These are phyloP conservation scores for Oryza glaberrima DNA, from an alignment of 176 grass and related monocot genomes.

Conservation along the genomic window DNA sequence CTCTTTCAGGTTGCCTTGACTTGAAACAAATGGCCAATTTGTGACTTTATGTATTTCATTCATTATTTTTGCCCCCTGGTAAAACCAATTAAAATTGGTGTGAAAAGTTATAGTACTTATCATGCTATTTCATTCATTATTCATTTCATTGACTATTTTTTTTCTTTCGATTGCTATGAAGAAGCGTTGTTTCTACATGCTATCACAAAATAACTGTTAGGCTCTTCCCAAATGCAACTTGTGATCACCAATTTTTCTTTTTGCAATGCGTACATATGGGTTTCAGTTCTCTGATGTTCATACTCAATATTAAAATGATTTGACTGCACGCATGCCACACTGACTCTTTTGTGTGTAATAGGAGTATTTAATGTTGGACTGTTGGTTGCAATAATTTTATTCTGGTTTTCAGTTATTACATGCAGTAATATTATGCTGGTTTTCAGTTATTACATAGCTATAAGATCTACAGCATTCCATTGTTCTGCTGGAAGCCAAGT, in stretches of 20 bases:
- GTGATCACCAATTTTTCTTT: neutral
- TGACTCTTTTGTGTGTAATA: neutral
- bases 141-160: neutral
- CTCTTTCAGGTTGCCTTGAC: constrained; percentile 80
- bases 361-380: constrained; percentile 3
- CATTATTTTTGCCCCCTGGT: neutral
- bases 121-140: neutral
- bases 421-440: constrained; percentile 1
- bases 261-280: neutral
- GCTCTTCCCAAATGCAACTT: neutral
- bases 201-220: neutral
- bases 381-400: constrained; percentile 2
- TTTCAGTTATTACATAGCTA: constrained; percentile 25
- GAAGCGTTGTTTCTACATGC: neutral
- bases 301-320: neutral
- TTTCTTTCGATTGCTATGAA: neutral
- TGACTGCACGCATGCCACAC: neutral
- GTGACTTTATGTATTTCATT: constrained; percentile 3
- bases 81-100: neutral
- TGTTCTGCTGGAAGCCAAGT: constrained; percentile 17
- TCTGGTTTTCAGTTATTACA: constrained; percentile 1
- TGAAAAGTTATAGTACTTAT: neutral
- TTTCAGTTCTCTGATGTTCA: neutral
- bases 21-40: neutral
- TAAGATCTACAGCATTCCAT: constrained; percentile 24